A percentile compares a stretch with the other conserved stretches of the same genome.
Evolutionary conservation across 768 basidiomycete species (phyloP).

Genomic region (Tricholoma sp.): DNA sequence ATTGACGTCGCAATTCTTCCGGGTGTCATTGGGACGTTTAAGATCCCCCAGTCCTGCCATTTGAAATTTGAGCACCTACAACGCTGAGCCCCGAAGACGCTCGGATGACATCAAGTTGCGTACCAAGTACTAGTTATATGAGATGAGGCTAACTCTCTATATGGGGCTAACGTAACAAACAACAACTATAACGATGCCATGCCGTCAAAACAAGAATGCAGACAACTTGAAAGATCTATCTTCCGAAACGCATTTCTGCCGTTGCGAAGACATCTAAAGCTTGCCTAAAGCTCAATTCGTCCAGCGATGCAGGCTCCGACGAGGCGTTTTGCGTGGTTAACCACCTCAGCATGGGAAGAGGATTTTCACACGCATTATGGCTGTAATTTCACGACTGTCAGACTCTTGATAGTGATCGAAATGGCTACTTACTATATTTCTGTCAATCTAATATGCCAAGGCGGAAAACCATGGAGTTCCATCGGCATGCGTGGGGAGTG

Average conservation of each 20-base stretch:
- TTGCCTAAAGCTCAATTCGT: slow-evolving; percentile 55
- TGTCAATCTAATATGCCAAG: slow-evolving; percentile 80
- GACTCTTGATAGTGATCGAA: not conserved
- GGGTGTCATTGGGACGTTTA: not conserved
- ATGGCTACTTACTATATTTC: slow-evolving; percentile 62
- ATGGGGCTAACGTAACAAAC: not conserved
- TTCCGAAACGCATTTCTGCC: slow-evolving; percentile 78
- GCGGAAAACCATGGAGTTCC: slow-evolving; percentile 74
- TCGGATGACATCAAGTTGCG: too few species aligned
- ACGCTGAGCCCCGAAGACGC: not conserved
- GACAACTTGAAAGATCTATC: slow-evolving; percentile 35
- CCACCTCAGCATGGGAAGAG: not conserved
- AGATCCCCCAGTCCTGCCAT: not conserved
- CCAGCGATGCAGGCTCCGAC: slow-evolving; percentile 25
- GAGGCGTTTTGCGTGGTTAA: not conserved
- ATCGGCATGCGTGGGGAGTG: slow-evolving; percentile 40
- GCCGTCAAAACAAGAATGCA: slow-evolving; percentile 2
- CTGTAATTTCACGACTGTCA: slow-evolving; percentile 15
- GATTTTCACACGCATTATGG: slow-evolving; percentile 18
- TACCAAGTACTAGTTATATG: not conserved
- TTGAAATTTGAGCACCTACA: not conserved
- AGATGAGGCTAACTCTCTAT: not conserved
- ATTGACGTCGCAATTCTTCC: not conserved
- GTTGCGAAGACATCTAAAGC: slow-evolving; percentile 70
- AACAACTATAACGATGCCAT: not conserved